These are phyloP conservation scores for Hypoxylon sp. DNA, from an alignment of 2,329 filamentous ascomycete genomes.

Conservation along the genomic window DNA sequence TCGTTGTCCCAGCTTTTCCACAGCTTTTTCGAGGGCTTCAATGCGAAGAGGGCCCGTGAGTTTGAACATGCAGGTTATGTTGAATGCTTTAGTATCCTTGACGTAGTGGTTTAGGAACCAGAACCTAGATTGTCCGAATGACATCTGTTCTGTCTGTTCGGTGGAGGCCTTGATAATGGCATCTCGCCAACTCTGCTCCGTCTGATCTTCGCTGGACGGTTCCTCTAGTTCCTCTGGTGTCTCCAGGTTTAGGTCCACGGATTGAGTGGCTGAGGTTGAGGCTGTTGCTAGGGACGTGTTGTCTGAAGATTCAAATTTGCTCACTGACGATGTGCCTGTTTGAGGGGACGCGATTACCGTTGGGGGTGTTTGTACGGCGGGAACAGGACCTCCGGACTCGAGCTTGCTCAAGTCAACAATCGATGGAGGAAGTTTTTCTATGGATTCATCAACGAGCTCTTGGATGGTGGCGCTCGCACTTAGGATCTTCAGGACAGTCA, in stretches of 20 bases:
- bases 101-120: slow-evolving; percentile 20
- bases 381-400: too few relatives aligned
- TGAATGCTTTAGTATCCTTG: slow-evolving; percentile 17
- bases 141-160: slow-evolving; percentile 2
- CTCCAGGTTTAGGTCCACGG: too few relatives aligned
- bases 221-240: too few relatives aligned
- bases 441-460: not conserved
- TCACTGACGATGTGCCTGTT: too few relatives aligned
- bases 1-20: not conserved
- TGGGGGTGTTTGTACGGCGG: too few relatives aligned
- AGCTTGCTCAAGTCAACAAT: too few relatives aligned
- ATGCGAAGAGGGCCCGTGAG: slow-evolving; percentile 8
- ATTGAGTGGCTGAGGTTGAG: too few relatives aligned
- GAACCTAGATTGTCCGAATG: slow-evolving; percentile 23
- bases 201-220: not conserved
- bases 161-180: not conserved
- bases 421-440: not conserved
- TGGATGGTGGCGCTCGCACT: not conserved
- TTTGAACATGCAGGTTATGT: slow-evolving; percentile 4
- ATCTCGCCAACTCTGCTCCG: not conserved
- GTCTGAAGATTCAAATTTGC: too few relatives aligned
- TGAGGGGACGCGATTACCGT: too few relatives aligned
- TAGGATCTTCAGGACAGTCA: not conserved
- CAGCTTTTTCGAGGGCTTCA: not conserved
- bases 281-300: too few relatives aligned